These are phyloP conservation scores for Clarireedia paspali DNA, from an alignment of 2,329 filamentous ascomycete species.

Conservation along the genomic window DNA sequence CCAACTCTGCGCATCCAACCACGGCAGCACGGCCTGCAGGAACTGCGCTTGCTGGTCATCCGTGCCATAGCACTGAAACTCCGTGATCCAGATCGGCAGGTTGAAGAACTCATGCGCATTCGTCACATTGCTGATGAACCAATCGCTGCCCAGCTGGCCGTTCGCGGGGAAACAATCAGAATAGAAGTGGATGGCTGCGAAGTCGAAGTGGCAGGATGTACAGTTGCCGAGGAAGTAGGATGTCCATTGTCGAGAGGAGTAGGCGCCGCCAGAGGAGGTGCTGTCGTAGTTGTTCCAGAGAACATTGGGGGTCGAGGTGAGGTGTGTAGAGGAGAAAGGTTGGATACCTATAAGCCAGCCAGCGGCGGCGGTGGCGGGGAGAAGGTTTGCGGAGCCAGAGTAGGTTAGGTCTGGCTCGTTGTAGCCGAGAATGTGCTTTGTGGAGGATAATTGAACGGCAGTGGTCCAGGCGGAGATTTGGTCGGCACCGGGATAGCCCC, in stretches of 20 bases:
- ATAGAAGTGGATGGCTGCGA: conserved; percentile 39
- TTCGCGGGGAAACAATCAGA: conserved; percentile 28
- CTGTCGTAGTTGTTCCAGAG: conserved; percentile 24
- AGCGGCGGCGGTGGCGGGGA: conserved; percentile 30
- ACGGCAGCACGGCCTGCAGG: conserved; percentile 34
- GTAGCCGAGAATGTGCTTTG: conserved; percentile 53
- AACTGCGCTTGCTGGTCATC: conserved; percentile 31
- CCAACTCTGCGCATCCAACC: conserved; percentile 33
- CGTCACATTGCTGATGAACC: conserved; percentile 36
- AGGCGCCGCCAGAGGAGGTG: conserved; percentile 24
- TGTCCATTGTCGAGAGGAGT: conserved; percentile 35
- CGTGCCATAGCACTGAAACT: conserved; percentile 31
- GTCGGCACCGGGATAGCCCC: conserved; percentile 39
- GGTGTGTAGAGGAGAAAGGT: conserved; percentile 33
- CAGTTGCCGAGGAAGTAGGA: conserved; percentile 34
- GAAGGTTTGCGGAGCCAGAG: conserved; percentile 42
- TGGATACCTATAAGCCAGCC: conserved; percentile 35
- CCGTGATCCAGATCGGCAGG: conserved; percentile 37
- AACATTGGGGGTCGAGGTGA: conserved; percentile 37
- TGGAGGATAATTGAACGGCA: conserved; percentile 47
- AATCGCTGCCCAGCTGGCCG: conserved; percentile 23
- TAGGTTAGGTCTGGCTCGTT: conserved; percentile 59
- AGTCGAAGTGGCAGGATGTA: conserved; percentile 35
- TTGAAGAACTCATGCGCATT: conserved; percentile 30
- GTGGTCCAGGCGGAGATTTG: conserved; percentile 36